phyloP scores from a whole-genome alignment of 495 filamentous ascomycete genomes.

The Daldinia concentrica region DNA sequence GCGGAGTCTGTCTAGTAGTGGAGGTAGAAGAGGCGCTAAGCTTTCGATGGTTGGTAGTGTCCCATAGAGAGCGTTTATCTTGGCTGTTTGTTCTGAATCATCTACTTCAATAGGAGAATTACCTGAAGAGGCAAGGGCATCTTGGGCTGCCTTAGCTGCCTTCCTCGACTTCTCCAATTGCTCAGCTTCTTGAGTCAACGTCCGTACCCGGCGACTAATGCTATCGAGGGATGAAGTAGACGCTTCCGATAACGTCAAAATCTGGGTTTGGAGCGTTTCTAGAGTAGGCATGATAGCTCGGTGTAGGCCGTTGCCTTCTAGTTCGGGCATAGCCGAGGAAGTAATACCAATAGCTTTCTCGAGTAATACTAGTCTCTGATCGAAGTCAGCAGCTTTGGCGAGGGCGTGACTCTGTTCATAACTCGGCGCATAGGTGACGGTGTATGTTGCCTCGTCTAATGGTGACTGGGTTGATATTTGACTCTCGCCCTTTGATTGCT shows the following conservation, averaged over 20 bases:
- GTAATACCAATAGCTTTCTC: constrained; percentile 85
- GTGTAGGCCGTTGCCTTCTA: constrained; percentile 63
- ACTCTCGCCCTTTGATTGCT: constrained; percentile 24
- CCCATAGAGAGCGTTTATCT: constrained; percentile 92
- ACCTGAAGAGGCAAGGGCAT: constrained; percentile 62
- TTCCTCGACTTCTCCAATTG: constrained; percentile 75
- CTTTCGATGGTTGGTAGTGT: constrained; percentile 90
- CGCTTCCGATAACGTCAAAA: constrained; percentile 70
- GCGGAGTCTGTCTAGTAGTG: constrained; percentile 83
- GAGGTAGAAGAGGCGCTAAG: constrained; percentile 83
- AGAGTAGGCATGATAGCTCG: constrained; percentile 82
- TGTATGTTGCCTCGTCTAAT: constrained; percentile 56
- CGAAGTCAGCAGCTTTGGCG: constrained; percentile 86
- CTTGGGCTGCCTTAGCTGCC: constrained; percentile 73
- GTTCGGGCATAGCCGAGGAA: constrained; percentile 70
- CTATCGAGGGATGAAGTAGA: constrained; percentile 76
- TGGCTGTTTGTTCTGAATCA: constrained; percentile 75
- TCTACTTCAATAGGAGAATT: constrained; percentile 48
- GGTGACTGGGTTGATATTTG: constrained; percentile 15
- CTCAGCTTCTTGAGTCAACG: constrained; percentile 82
- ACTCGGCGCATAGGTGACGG: constrained; percentile 63
- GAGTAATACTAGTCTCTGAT: constrained; percentile 76
- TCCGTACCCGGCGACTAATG: constrained; percentile 75
- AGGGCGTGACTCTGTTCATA: constrained; percentile 73
- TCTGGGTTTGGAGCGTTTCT: constrained; percentile 76